Percentiles rank a stretch among this genome's conserved stretches.
These are phyloP conservation scores for Corylus americana DNA, from an alignment of 306 rosid genomes.

Conservation along the genomic window DNA sequence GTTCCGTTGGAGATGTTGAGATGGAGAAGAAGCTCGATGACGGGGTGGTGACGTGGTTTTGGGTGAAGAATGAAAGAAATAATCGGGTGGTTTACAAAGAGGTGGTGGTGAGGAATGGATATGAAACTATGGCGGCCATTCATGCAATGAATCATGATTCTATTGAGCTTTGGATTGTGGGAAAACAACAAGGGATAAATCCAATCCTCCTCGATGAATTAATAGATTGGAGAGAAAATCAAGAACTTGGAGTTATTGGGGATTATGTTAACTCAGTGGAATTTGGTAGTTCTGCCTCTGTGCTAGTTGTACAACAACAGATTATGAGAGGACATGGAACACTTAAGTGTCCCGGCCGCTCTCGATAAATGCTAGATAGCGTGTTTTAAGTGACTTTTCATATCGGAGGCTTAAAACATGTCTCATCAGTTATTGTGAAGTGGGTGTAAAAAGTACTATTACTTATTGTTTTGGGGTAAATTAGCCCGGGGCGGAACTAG, in stretches of 20 bases:
- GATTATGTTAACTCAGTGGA: slow-evolving; percentile 76
- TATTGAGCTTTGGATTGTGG: slow-evolving; percentile 68
- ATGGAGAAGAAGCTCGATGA: slow-evolving; percentile 87
- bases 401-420: no score
- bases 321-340: slow-evolving; percentile 44
- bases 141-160: slow-evolving; percentile 43
- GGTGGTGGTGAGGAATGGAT: slow-evolving; percentile 56
- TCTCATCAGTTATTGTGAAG: no score
- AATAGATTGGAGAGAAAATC: slow-evolving; percentile 58
- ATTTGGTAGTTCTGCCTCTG: slow-evolving; percentile 56
- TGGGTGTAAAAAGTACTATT: no score
- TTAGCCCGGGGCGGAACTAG: no score
- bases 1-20: slow-evolving; percentile 49
- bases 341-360: no score
- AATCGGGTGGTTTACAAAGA: slow-evolving; percentile 57
- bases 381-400: no score
- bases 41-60: slow-evolving; percentile 80
- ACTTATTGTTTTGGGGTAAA: no score
- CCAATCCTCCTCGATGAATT: slow-evolving; percentile 57
- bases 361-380: no score
- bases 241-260: slow-evolving; percentile 71
- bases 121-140: slow-evolving; percentile 37
- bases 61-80: slow-evolving; percentile 77
- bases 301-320: slow-evolving; percentile 76
- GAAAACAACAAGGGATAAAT: slow-evolving; percentile 76